Evolutionary conservation across 768 basidiomycete species (phyloP).

Genomic region (Termitomyces sp.): DNA sequence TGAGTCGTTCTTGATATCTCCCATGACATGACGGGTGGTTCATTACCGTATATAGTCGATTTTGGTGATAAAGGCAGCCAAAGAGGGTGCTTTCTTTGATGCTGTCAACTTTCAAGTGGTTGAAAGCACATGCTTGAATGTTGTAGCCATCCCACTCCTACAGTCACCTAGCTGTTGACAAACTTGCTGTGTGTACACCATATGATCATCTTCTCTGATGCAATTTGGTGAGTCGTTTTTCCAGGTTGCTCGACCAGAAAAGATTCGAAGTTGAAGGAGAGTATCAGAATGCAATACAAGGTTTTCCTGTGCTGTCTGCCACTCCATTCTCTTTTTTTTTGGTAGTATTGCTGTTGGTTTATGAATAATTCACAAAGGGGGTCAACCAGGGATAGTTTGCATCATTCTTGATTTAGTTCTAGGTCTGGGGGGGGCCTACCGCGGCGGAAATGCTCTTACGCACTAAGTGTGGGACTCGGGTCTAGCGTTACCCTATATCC

Average conservation of each 20-base stretch:
- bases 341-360: too few species aligned
- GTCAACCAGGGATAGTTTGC: too few species aligned
- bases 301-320: too few species aligned
- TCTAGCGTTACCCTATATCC: too few species aligned
- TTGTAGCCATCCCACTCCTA: background rate
- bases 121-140: slow-evolving; percentile 9
- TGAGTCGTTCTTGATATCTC: background rate
- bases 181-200: background rate
- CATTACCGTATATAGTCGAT: slow-evolving; percentile 4
- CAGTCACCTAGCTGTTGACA: background rate
- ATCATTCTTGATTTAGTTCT: too few species aligned
- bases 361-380: too few species aligned
- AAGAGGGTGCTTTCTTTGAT: slow-evolving; percentile 16
- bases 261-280: background rate
- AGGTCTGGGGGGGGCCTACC: too few species aligned
- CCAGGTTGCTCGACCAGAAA: too few species aligned
- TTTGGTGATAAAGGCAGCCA: slow-evolving; percentile 14
- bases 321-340: too few species aligned
- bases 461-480: too few species aligned
- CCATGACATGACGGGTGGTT: background rate
- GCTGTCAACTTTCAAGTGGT: slow-evolving; percentile 16
- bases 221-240: background rate
- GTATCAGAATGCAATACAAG: too few species aligned
- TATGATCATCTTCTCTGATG: background rate
- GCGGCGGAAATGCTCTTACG: too few species aligned